Evolutionary conservation across 192 early-diverging fungal genomes (phyloP).

Genomic region (Hyaloraphidium curvatum): DNA sequence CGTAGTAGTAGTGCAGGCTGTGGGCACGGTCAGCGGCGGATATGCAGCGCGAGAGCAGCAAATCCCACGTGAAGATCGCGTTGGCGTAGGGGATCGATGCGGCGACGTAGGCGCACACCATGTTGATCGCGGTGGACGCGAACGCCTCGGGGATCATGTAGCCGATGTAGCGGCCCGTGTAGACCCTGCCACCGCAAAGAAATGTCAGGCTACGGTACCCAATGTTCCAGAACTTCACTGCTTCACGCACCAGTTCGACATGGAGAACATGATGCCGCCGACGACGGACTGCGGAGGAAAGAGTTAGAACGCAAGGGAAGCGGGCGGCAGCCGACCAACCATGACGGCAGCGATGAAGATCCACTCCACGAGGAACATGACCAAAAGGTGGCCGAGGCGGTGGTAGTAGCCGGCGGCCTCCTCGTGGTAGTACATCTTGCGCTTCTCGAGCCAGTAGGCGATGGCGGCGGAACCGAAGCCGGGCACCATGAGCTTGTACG

Average conservation of each 20-base stretch:
- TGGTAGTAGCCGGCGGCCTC: conserved; percentile 2
- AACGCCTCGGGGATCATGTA: not conserved
- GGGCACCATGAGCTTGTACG: not conserved
- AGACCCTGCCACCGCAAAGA: not conserved
- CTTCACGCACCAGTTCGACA: not conserved
- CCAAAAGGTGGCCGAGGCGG: not conserved
- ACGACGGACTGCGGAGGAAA: too few relatives aligned
- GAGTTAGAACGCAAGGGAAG: too few relatives aligned
- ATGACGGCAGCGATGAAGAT: not conserved
- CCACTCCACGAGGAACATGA: not conserved
- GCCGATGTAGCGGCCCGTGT: not conserved
- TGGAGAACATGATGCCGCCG: too few relatives aligned
- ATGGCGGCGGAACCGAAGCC: conserved; percentile 4
- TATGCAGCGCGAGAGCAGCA: too few relatives aligned
- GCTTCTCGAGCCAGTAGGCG: conserved; percentile 2
- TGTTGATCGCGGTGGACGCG: not conserved
- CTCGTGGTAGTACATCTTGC: conserved; percentile 1
- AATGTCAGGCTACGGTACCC: too few relatives aligned
- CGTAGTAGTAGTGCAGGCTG: not conserved
- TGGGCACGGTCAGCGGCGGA: too few relatives aligned
- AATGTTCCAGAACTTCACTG: not conserved
- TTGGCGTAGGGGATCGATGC: conserved; percentile 4
- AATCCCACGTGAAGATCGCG: not conserved
- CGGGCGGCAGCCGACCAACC: too few relatives aligned
- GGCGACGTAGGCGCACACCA: conserved; percentile 3